Base-by-base conservation (phyloP, 306 rosid species). In the Cyclanthera cordifolia region DNA sequence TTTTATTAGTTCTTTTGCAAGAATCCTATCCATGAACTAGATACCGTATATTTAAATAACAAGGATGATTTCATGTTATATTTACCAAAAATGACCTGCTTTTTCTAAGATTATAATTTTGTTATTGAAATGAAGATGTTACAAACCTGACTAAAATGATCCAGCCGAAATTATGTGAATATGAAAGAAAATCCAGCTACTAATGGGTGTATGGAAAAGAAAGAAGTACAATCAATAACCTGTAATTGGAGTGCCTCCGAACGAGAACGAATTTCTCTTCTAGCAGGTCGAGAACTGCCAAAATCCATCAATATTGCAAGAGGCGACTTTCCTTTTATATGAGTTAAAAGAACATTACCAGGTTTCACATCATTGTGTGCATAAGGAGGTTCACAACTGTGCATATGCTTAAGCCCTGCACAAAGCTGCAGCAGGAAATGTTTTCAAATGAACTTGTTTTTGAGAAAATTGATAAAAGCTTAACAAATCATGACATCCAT, bases 281-380 rank as follows among this genome's bases (percentile, higher is more conserved):
- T 88, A 19, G 95, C 97, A 50, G 99, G 96, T 30, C 95, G 80
- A 78, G 99, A 80, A 81, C 99, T 94, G 52, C 99, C 97, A 79
- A 94, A 94, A 84, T 94, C 99, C 99, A 94, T 94, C 78, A 94
- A 81, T 75, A 88, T 94, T 77, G 97, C 97, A 46, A 88, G 85
- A 45, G 96, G 96, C 17, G 97, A 71, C 59, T 81, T 83, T 59
- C 90, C 97, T 79, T 85, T 94, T 71, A 90, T 81, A 43, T 81
- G 95, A 63, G 96, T 85, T 63, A 94, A 47, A 79, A 94, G 89
- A 79, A 90, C 85, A 70, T 94, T 94, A 51, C 97, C 99, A 27
- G 99, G 97, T 78, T 94, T 94, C 79, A 94, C 91, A 81, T 94
- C 99, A 76, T 90, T 94, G 75, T 94, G 99, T 39, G 99, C 99